Percentiles rank a stretch among this genome's conserved stretches.
Conservation (phyloP, 371 early-diverging fungal species). For the Coemansia sp. region DNA sequence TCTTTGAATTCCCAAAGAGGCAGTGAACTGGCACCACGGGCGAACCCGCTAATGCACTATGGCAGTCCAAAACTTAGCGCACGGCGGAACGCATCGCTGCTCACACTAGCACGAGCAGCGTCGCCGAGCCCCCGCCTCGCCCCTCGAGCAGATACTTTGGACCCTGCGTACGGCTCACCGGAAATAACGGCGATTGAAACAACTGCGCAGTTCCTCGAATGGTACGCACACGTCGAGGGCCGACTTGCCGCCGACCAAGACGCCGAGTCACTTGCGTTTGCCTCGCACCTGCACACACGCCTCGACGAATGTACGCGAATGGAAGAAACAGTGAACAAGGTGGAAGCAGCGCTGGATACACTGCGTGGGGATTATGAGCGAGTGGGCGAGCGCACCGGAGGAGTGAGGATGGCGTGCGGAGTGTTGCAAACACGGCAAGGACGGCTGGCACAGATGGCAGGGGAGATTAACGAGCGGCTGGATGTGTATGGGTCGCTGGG, state of each 20-base stretch:
- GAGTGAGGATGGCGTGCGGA: slow-evolving; percentile 77
- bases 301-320: slow-evolving; percentile 62
- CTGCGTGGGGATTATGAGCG: slow-evolving; percentile 69
- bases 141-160: not conserved
- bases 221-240: slow-evolving; percentile 79
- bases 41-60: not conserved
- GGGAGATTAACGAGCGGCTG: slow-evolving; percentile 54
- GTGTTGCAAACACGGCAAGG: slow-evolving; percentile 63
- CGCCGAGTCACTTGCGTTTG: slow-evolving; percentile 77
- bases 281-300: slow-evolving; percentile 44
- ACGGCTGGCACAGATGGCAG: not conserved
- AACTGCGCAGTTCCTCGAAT: slow-evolving; percentile 84
- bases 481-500: slow-evolving; percentile 81
- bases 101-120: slow-evolving; percentile 12
- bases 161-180: no score
- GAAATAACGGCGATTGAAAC: slow-evolving; percentile 66
- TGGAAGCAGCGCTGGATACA: slow-evolving; percentile 57
- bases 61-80: slow-evolving; percentile 22
- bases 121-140: not conserved
- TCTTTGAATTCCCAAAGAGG: no score
- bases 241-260: slow-evolving; percentile 72
- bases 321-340: slow-evolving; percentile 58
- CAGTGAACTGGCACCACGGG: no score
- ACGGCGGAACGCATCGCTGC: slow-evolving; percentile 25
- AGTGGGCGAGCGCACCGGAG: slow-evolving; percentile 72